Evolutionary conservation across 306 rosid species (phyloP).

Genomic region (Echinosophora koreensis): DNA sequence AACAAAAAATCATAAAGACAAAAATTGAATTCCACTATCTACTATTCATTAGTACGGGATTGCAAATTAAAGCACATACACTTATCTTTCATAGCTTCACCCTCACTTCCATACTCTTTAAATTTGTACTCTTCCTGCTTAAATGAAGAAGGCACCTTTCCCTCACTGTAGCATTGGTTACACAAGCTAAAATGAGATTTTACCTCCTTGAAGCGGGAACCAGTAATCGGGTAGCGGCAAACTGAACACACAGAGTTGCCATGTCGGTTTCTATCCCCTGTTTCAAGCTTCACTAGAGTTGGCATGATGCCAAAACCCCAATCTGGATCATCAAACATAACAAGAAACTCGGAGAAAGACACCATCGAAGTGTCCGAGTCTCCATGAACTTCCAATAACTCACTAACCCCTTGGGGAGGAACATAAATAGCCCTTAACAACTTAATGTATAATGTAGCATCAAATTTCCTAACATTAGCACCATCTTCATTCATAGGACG

Average conservation of each 20-base stretch:
- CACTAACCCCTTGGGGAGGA: slow-evolving; percentile 77
- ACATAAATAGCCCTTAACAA: slow-evolving; percentile 80
- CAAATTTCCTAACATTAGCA: slow-evolving; percentile 67
- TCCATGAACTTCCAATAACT: slow-evolving; percentile 83
- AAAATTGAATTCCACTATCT: slow-evolving; percentile 54
- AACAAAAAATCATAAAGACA: slow-evolving; percentile 31
- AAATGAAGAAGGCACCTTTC: slow-evolving; percentile 90
- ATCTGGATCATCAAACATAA: slow-evolving; percentile 87
- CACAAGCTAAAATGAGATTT: slow-evolving; percentile 90
- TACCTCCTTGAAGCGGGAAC: slow-evolving; percentile 90
- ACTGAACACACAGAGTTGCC: slow-evolving; percentile 79
- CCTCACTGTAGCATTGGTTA: slow-evolving; percentile 96
- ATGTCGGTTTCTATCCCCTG: slow-evolving; percentile 90
- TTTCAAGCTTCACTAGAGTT: slow-evolving; percentile 82
- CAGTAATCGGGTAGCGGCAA: slow-evolving; percentile 90
- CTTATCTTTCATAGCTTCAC: slow-evolving; percentile 85
- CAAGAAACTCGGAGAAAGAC: slow-evolving; percentile 84
- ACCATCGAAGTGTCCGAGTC: slow-evolving; percentile 72
- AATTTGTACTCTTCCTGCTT: slow-evolving; percentile 96
- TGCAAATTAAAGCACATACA: slow-evolving; percentile 83
- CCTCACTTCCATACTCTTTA: slow-evolving; percentile 85
- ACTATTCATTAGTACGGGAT: slow-evolving; percentile 60
- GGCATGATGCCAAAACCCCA: slow-evolving; percentile 99
- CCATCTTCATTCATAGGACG: slow-evolving; percentile 91
- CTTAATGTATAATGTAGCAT: slow-evolving; percentile 74